These are phyloP conservation scores for Petunia axillaris DNA, from an alignment of 257 asterid species.

Conservation along the genomic window DNA sequence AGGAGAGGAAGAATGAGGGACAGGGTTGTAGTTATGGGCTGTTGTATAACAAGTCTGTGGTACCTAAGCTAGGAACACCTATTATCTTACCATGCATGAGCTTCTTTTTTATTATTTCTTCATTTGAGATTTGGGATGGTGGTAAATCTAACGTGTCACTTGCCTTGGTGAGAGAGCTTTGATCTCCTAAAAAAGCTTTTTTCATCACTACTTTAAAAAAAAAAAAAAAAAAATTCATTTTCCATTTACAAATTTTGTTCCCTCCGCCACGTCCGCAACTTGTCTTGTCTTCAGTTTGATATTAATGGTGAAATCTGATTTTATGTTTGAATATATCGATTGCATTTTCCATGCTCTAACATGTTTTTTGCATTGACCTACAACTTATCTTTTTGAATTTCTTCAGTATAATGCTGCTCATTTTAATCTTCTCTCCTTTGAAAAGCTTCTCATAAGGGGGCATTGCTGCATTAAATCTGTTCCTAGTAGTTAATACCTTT, in stretches of 20 bases:
- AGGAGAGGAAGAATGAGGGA: background rate
- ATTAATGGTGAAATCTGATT: slow-evolving; percentile 5
- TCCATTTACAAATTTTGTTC: background rate
- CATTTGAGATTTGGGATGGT: slow-evolving; percentile 14
- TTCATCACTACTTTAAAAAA: slow-evolving; percentile 4
- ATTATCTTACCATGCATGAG: background rate
- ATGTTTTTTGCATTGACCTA: background rate
- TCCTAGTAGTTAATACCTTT: slow-evolving; percentile 7
- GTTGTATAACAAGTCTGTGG: background rate
- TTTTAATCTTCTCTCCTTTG: slow-evolving; percentile 9
- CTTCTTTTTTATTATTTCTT: slow-evolving; percentile 7
- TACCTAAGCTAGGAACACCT: slow-evolving; percentile 20
- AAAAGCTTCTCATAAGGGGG: background rate
- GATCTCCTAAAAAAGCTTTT: slow-evolving; percentile 12
- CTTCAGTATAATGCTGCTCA: background rate
- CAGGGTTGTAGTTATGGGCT: background rate
- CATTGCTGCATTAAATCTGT: background rate
- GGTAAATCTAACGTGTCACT: background rate
- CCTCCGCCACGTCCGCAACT: background rate
- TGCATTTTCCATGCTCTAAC: background rate
- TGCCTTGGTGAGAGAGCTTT: slow-evolving; percentile 1
- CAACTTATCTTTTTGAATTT: background rate
- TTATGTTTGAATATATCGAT: background rate
- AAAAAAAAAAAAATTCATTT: background rate
- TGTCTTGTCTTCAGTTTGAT: background rate